Evolutionary conservation across 768 basidiomycete species (phyloP).

Genomic region (Solioccasus polychromus): DNA sequence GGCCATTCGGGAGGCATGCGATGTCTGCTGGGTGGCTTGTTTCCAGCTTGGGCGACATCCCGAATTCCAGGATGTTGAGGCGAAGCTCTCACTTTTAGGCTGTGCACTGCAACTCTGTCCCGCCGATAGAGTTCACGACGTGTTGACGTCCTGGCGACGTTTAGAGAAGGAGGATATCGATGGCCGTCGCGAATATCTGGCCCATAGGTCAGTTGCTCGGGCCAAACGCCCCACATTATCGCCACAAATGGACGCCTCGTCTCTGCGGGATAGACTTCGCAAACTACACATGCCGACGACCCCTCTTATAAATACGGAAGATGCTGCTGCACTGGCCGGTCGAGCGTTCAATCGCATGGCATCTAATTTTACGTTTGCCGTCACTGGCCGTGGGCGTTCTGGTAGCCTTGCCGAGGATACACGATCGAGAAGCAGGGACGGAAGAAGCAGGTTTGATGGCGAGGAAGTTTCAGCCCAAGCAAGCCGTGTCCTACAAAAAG

Average conservation of each 20-base stretch:
- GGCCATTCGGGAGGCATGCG: slow-evolving; percentile 56
- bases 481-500: slow-evolving; percentile 76
- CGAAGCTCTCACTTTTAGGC: slow-evolving; percentile 71
- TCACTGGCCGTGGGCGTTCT: slow-evolving; percentile 38
- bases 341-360: slow-evolving; percentile 77
- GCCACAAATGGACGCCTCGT: slow-evolving; percentile 41
- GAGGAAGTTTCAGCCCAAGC: slow-evolving; percentile 75
- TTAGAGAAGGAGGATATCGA: slow-evolving; percentile 66
- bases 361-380: slow-evolving; percentile 71
- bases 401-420: slow-evolving; percentile 16
- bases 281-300: slow-evolving; percentile 68
- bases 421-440: slow-evolving; percentile 37
- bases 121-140: slow-evolving; percentile 68
- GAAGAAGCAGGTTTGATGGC: slow-evolving; percentile 42
- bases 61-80: slow-evolving; percentile 65
- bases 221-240: slow-evolving; percentile 16
- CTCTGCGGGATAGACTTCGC: slow-evolving; percentile 60
- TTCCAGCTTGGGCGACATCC: slow-evolving; percentile 83
- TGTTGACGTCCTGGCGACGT: slow-evolving; percentile 76
- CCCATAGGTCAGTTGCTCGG: slow-evolving; percentile 18
- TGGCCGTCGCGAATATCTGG: slow-evolving; percentile 43
- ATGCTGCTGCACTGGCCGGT: slow-evolving; percentile 76
- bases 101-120: slow-evolving; percentile 87
- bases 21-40: slow-evolving; percentile 89
- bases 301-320: slow-evolving; percentile 67